phyloP scores from a whole-genome alignment of 768 basidiomycete genomes.

The Amanita molliuscula region DNA sequence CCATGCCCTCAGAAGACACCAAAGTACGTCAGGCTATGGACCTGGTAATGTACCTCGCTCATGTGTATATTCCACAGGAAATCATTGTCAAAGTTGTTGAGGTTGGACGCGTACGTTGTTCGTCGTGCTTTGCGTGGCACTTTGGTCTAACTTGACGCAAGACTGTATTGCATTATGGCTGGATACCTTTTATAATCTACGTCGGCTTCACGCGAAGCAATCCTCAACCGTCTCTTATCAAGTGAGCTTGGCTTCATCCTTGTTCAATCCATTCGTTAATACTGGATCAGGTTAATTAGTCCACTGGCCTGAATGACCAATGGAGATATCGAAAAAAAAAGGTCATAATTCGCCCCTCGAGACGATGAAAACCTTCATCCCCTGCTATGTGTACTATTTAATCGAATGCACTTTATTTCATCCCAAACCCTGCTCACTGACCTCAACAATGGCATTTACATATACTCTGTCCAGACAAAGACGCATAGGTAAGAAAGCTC shows the following conservation, averaged over 20 bases:
- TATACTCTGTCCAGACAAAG: background rate
- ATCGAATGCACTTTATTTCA: background rate
- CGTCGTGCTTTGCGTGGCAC: background rate
- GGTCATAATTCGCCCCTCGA: background rate
- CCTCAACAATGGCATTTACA: background rate
- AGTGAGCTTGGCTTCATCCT: constrained; percentile 43
- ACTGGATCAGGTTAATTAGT: constrained; percentile 67
- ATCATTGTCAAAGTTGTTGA: constrained; percentile 75
- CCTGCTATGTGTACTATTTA: constrained; percentile 8
- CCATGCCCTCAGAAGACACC: constrained; percentile 87
- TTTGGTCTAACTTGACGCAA: constrained; percentile 18
- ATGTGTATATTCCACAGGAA: constrained; percentile 38
- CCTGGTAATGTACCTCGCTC: background rate
- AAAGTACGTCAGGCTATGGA: constrained; percentile 39
- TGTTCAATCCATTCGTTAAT: background rate
- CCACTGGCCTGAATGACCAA: constrained; percentile 62
- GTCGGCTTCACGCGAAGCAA: constrained; percentile 88
- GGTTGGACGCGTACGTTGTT: constrained; percentile 59
- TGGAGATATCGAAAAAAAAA: constrained; percentile 11
- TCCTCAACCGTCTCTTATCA: constrained; percentile 91
- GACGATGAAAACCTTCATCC: background rate
- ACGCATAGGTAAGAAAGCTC: background rate
- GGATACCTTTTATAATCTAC: constrained; percentile 96
- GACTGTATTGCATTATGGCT: constrained; percentile 89
- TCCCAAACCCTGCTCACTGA: background rate